phyloP scores from a whole-genome alignment of 352 stramenopile genomes.

The Thalassiosira livingstoniorum region DNA sequence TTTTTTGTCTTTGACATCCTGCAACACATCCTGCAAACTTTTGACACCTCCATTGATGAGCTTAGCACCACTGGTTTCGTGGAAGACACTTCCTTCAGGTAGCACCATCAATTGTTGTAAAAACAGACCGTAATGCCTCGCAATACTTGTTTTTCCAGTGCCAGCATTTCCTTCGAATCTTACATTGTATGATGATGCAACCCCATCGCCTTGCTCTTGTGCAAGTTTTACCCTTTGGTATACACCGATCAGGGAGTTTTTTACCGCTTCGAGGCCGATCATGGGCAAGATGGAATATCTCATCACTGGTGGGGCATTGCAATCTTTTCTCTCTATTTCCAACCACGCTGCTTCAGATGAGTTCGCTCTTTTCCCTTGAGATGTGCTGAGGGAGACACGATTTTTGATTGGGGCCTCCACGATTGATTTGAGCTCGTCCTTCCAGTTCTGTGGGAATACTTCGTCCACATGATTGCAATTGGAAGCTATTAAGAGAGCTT shows the following conservation, averaged over 20 bases:
- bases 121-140: slow-evolving; percentile 42
- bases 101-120: slow-evolving; percentile 40
- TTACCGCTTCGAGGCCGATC: slow-evolving; percentile 48
- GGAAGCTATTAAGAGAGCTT: slow-evolving; percentile 18
- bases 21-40: slow-evolving; percentile 81
- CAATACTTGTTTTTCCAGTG: slow-evolving; percentile 39
- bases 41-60: slow-evolving; percentile 45
- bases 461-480: not conserved
- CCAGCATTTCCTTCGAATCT: slow-evolving; percentile 48
- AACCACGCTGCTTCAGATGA: slow-evolving; percentile 9
- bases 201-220: slow-evolving; percentile 38
- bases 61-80: slow-evolving; percentile 51
- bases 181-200: slow-evolving; percentile 37
- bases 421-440: slow-evolving; percentile 28
- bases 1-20: slow-evolving; percentile 46
- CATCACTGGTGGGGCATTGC: slow-evolving; percentile 35
- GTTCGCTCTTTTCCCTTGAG: not conserved
- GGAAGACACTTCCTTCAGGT: slow-evolving; percentile 33
- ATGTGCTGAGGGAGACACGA: not conserved
- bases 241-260: slow-evolving; percentile 43
- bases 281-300: slow-evolving; percentile 45
- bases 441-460: slow-evolving; percentile 35
- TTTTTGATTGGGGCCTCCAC: slow-evolving; percentile 3
- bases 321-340: slow-evolving; percentile 29
- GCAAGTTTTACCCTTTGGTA: slow-evolving; percentile 42